Base-by-base conservation (phyloP, 2,329 filamentous ascomycete species). In the Fusarium sp. region DNA sequence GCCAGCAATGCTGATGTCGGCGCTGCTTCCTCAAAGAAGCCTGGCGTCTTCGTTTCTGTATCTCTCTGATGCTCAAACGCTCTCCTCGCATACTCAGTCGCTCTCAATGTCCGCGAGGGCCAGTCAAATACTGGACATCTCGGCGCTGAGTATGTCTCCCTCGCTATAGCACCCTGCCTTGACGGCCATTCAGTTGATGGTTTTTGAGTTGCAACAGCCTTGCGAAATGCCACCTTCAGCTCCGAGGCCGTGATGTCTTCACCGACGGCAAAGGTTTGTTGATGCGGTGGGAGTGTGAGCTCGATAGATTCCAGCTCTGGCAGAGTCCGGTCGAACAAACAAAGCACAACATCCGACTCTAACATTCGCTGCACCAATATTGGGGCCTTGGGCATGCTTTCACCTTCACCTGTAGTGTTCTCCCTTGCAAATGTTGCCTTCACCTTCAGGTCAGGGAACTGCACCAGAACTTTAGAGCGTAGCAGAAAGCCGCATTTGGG, bases 401-500 rank as follows among this genome's bases (percentile, higher is more conserved):
- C n/a, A 42, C 22, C 40, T 22, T 22, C 40, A 14, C 40, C n/a
- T 42, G n/a, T 10, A 42, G n/a, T 20, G n/a, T 42, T 42, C 2
- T 6, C n/a, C 11, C 20, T 42, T 13, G n/a, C 40, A 42, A 42
- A 42, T 22, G 40, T 42, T 42, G 40, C 40, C 40, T 22, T 42
- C 40, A 42, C 40, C 14, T 22, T 22, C n/a, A 42, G n/a, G n/a
- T 14, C 40, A 22, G 40, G n/a, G 20, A 42, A 22, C n/a, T 42
- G 11, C 11, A 14, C 20, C 20, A 42, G 3, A 5, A 42, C n/a
- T 22, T 42, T n/a, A 3, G 40, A 42, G 40, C 81, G 78, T 8
- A 83, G 33, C 5, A 81, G 63, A 63, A 82, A 83, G 5, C 81
- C 81, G 59, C 78, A 82, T 2, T 36, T 59, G 8, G 82, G 82